Evolutionary conservation across 768 basidiomycete species (phyloP).

Genomic region (Leccinum barrowsii): DNA sequence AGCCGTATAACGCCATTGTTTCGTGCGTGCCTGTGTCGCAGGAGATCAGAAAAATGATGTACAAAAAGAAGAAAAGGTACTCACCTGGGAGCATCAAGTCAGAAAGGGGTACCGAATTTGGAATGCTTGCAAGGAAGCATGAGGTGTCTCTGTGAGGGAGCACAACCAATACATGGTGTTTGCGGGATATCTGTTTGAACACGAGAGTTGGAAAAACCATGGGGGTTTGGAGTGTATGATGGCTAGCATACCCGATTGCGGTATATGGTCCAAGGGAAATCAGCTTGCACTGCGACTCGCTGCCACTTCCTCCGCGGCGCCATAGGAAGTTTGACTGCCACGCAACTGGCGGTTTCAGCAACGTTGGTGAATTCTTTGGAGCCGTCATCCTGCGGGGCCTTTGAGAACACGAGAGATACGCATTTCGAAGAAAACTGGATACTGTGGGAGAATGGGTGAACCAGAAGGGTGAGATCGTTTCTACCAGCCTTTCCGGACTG

Average conservation of each 20-base stretch:
- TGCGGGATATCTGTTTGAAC: constrained; percentile 41
- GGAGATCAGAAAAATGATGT: not conserved
- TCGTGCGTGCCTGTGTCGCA: constrained; percentile 9
- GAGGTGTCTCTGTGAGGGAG: constrained; percentile 57
- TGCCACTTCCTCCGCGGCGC: constrained; percentile 43
- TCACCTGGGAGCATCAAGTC: constrained; percentile 75
- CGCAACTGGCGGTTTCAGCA: constrained; percentile 7
- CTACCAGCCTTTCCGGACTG: constrained; percentile 2
- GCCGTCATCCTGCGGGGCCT: constrained; percentile 9
- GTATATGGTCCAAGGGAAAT: constrained; percentile 59
- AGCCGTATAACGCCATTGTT: constrained; percentile 75
- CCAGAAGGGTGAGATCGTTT: constrained; percentile 11
- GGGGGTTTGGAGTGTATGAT: not conserved
- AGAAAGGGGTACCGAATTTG: constrained; percentile 65
- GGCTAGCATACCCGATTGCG: constrained; percentile 43
- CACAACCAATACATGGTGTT: constrained; percentile 48
- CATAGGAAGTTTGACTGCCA: constrained; percentile 22
- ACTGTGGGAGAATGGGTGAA: constrained; percentile 24
- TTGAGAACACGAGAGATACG: constrained; percentile 16
- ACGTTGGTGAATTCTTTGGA: constrained; percentile 19
- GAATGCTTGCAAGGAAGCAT: constrained; percentile 58
- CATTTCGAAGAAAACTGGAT: constrained; percentile 18
- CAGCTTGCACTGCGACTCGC: constrained; percentile 36
- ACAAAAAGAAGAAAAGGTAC: constrained; percentile 35
- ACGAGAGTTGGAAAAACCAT: constrained; percentile 4